Base-by-base conservation (phyloP, 176 grass and related monocot genomes). In the Oryza rufipogon region DNA sequence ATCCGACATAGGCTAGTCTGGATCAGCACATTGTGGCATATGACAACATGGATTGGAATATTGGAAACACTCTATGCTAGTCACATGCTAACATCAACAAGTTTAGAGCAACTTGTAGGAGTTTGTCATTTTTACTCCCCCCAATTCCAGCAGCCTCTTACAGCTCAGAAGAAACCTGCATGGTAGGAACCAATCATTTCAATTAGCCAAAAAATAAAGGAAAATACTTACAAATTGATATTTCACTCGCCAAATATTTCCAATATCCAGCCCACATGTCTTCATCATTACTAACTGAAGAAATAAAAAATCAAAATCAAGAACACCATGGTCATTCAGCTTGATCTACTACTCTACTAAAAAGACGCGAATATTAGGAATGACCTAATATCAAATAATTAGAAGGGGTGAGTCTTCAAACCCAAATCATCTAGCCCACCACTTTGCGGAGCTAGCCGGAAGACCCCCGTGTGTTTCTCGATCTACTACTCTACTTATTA, bases 111-210 rank as follows among this genome's bases (percentile, higher is more conserved):
- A 32, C 63, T 28, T 68, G n/a, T 32, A 61, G 32, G 3, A 44
- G 68, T 58, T 60, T 6, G 54, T n/a, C 5, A 6, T 7, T 20
- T 60, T 60, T 60, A 20, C 19, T 20, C 4, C 17, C 16, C 20
- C 54, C 54, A 3, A 60, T 60, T 19, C 16, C 17, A 60, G 17
- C 7, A 20, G 54, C 54, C 7, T 60, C 54, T 5, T 17, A 15
- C 51, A 54, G 20, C 25, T 47, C 36, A 90, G 67, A 90, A 90
- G 73, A 90, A 86, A 78, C 83, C 88, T 90, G 78, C 73, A 73
- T 79, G 75, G n/a, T 23, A 80, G 64, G 11, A 11, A 73, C 41
- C 69, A 72, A 81, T 2, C 12, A 74, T 74, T 74, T 72, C 10
- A 73, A 0, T 58, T 33, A 9, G 6, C 39, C 33, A 44, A 77